Evolutionary conservation across 1,284 basidiomycete genomes (phyloP), one percentile per base, ranked within the genome.

Genomic region (Puccinia coronata): DNA sequence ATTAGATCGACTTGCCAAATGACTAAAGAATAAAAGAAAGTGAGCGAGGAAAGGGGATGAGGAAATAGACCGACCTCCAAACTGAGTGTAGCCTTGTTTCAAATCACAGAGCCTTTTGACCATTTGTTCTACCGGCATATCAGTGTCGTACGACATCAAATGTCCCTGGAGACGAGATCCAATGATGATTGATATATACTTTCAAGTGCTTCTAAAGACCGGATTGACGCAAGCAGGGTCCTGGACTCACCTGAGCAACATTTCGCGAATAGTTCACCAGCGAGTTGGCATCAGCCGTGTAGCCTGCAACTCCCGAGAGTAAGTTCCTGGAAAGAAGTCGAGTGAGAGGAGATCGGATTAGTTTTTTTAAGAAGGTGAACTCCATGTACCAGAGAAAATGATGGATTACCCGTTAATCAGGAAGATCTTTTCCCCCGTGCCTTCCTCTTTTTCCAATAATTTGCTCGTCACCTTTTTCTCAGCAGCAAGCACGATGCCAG

Each of bases 381-480:
- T n/a, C n/a, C n/a, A n/a, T 53, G 51, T 11, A 18, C 41, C 2
- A 25, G 36, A 70, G 8, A 28, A 70, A 23, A 34, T 12, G n/a
- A 84, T n/a, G n/a, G n/a, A 88, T 82, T 83, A 90, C 89, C 88
- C 89, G 85, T 97, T 98, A 83, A 98, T 89, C 75, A 95, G 87
- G 87, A 95, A 98, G 87, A 99, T 94, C 91, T 99, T 98, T 90
- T 99, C 96, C 71, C 94, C 96, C 25, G 92, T 95, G 43, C 94
- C 94, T 84, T 95, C 92, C 82, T 93, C 94, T 86, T 95, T 95
- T 77, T 99, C 96, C 82, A 99, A 90, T 65, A 99, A 91, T 87
- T 99, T 99, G 71, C 95, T 95, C 0, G 97, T 98, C 57, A 99
- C 95, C 88, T 97, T 97, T 91, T 99, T 99, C 89, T 99, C 96